Percentiles rank a stretch among this genome's conserved stretches.
Evolutionary conservation across 768 basidiomycete genomes (phyloP).

Genomic region (Hygrocybe coccinea): DNA sequence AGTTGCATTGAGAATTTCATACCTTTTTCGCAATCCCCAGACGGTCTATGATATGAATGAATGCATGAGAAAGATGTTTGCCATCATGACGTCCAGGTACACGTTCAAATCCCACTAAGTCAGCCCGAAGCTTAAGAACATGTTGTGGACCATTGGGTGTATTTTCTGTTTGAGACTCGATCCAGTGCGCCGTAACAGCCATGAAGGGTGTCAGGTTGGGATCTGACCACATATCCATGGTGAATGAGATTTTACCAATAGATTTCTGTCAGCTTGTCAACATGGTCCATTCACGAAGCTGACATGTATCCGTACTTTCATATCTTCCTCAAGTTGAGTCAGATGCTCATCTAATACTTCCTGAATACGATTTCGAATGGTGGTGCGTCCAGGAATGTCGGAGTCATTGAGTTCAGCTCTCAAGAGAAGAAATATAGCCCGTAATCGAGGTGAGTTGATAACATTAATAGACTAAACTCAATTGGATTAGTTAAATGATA

Average conservation of each 20-base stretch:
- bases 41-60: constrained; percentile 29
- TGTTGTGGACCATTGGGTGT: constrained; percentile 21
- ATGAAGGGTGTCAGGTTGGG: constrained; percentile 33
- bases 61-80: constrained; percentile 31
- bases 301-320: constrained; percentile 14
- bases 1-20: constrained; percentile 1
- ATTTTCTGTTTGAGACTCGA: constrained; percentile 18
- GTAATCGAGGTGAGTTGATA: constrained; percentile 20
- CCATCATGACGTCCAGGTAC: constrained; percentile 37
- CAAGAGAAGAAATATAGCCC: constrained; percentile 21
- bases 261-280: constrained; percentile 16
- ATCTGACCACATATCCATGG: constrained; percentile 37
- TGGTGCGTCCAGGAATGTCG: constrained; percentile 30
- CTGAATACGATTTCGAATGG: constrained; percentile 19
- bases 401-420: constrained; percentile 25
- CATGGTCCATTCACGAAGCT: too few relatives aligned
- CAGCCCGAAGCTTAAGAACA: constrained; percentile 25
- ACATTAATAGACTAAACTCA: constrained; percentile 19
- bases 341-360: constrained; percentile 25
- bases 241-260: constrained; percentile 33
- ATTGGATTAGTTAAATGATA: background rate
- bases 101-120: constrained; percentile 34
- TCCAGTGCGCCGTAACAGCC: constrained; percentile 43
- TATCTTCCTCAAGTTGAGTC: constrained; percentile 15
- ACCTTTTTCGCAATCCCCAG: constrained; percentile 27